Evolutionary conservation across 116 monocot genomes (phyloP).

Genomic region (Posidonia oceanica): DNA sequence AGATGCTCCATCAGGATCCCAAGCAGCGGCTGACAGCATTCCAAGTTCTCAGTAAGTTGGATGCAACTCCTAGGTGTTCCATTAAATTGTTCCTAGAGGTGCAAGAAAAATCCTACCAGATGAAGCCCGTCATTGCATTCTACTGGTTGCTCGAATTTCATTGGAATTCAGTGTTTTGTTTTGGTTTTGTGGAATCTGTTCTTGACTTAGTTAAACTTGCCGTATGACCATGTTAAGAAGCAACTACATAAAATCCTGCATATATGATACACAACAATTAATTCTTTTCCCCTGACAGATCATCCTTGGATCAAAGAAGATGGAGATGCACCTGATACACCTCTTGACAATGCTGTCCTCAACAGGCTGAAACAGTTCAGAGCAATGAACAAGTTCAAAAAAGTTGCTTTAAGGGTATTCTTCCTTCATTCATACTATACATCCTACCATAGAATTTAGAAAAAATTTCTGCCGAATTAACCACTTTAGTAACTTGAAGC

Average conservation of each 20-base stretch:
- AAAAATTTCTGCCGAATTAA: no score
- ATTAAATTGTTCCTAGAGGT: no score
- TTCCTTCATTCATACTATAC: background rate
- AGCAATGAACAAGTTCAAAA: conserved; percentile 97
- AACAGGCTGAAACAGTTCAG: conserved; percentile 85
- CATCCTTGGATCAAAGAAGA: conserved; percentile 99
- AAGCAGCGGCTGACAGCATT: conserved; percentile 53
- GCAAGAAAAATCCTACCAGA: no score
- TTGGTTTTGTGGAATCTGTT: no score
- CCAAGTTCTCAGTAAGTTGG: conserved; percentile 61
- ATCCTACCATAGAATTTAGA: background rate
- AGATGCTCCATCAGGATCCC: conserved; percentile 66
- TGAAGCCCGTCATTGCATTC: no score
- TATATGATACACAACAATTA: background rate
- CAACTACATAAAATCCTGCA: background rate
- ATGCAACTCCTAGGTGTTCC: background rate
- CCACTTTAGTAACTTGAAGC: no score
- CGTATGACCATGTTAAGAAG: no score
- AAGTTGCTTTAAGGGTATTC: conserved; percentile 92
- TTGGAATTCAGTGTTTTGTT: no score
- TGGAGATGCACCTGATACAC: conserved; percentile 94
- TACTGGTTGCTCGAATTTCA: no score
- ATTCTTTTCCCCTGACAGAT: conserved; percentile 25
- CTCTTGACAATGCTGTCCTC: conserved; percentile 88
- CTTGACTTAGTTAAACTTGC: no score